Percentiles rank a stretch among this genome's conserved stretches.
Conservation (phyloP, 1,284 basidiomycete species). For the Fomitopsis schrenkii region DNA sequence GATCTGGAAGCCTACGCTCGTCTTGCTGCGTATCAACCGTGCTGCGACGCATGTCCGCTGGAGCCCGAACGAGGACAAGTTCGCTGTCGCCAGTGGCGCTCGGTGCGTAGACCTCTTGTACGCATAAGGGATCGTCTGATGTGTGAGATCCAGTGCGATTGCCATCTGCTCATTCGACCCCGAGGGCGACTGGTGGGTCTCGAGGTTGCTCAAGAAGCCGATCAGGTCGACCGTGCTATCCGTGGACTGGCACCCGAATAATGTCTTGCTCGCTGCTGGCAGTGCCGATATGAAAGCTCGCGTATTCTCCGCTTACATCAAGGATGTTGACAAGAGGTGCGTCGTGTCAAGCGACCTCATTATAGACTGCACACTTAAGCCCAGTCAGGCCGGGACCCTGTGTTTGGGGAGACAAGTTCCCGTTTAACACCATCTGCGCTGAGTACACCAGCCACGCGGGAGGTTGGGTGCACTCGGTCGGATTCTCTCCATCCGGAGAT, state of each 20-base stretch:
- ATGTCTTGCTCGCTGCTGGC: conserved; percentile 86
- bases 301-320: conserved; percentile 93
- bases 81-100: conserved; percentile 96
- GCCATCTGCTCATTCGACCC: conserved; percentile 94
- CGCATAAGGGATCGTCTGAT: neutral
- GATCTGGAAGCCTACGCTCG: conserved; percentile 96
- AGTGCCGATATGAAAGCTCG: conserved; percentile 94
- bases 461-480: conserved; percentile 96
- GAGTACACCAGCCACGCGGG: conserved; percentile 87
- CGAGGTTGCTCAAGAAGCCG: conserved; percentile 97
- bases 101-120: conserved; percentile 46
- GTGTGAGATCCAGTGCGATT: conserved; percentile 59
- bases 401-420: conserved; percentile 96
- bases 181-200: conserved; percentile 99
- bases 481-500: conserved; percentile 94
- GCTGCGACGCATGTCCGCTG: conserved; percentile 95
- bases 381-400: conserved; percentile 73
- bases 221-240: conserved; percentile 75
- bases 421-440: conserved; percentile 97
- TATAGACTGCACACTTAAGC: neutral
- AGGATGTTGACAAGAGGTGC: conserved; percentile 93
- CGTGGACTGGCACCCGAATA: conserved; percentile 98
- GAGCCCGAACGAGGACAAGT: conserved; percentile 98
- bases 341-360: conserved; percentile 17
- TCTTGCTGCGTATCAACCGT: conserved; percentile 91